Base-by-base conservation (phyloP, 306 rosid species). In the Fagus sylvatica region DNA sequence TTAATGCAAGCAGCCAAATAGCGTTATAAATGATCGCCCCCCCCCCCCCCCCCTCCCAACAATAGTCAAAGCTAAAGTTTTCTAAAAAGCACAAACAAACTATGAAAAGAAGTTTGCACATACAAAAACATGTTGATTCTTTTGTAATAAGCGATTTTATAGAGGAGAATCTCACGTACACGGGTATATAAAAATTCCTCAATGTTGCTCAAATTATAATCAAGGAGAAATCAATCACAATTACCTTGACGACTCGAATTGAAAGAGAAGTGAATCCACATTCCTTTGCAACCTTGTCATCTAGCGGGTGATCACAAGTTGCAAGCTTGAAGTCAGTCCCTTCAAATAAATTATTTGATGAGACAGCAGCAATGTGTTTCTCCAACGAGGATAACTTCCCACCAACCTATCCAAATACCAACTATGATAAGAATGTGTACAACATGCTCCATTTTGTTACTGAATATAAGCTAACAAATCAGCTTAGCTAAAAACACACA, bases 241-340 rank as follows among this genome's bases (percentile, higher is more conserved):
- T 61, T 34, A 91, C 97, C 91, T 90, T 81, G 54, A 95, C 97
- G 41, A 88, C 73, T 53, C 97, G 90, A 84, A 91, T 85, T 0
- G 98, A 95, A 40, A 95, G 95, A 61, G 97, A 87, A 84, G 95
- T 88, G 84, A 94, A 95, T 2, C 97, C 97, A 60, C 97, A 95
- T 84, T 95, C 97, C 65, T 83, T 41, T 2, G 95, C 87, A 53
- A 95, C 86, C 43, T 77, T 77, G 74, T 92, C 90, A 43, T 82
- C 71, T 5, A 80, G 62, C 0, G 97, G 97, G 3, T 75, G 85
- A 60, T 85, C 89, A 87, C 92, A 89, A 54, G 90, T 59, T 28
- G 97, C 97, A 16, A 95, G 95, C 92, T 95, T 95, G 86, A 95
- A 92, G 82, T 92, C 95, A 37, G 98, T 88, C n/a, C 85, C 91